phyloP scores from a whole-genome alignment of 192 early-diverging fungal species.

The Spizellomyces sp. region DNA sequence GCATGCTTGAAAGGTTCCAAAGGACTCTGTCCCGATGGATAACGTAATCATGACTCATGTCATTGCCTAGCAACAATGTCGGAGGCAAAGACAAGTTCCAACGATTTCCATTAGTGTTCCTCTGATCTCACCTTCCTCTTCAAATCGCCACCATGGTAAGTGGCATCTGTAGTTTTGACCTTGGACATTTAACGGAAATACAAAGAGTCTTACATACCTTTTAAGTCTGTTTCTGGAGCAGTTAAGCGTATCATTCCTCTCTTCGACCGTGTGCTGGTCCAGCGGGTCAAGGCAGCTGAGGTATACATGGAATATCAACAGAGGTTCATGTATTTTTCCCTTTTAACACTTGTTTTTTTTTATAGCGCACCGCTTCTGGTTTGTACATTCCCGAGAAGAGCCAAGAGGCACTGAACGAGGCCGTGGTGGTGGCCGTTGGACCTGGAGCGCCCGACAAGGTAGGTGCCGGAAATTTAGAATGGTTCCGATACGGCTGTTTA shows the following conservation, averaged over 20 bases:
- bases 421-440: slow-evolving; percentile 89
- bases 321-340: not conserved
- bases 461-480: not conserved
- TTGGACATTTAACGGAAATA: too few relatives aligned
- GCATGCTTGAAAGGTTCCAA: too few relatives aligned
- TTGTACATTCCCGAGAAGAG: slow-evolving; percentile 98
- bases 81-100: too few relatives aligned
- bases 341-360: not conserved
- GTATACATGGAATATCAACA: slow-evolving; percentile 28
- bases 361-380: slow-evolving; percentile 91
- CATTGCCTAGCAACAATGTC: too few relatives aligned
- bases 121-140: too few relatives aligned
- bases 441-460: slow-evolving; percentile 84
- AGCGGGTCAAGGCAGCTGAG: slow-evolving; percentile 93
- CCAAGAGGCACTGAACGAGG: slow-evolving; percentile 97
- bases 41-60: too few relatives aligned
- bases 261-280: slow-evolving; percentile 96
- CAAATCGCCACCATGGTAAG: too few relatives aligned
- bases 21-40: too few relatives aligned
- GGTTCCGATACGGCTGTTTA: not conserved
- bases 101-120: too few relatives aligned
- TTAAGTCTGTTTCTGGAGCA: slow-evolving; percentile 8
- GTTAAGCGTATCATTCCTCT: slow-evolving; percentile 79
- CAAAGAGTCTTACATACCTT: not conserved
- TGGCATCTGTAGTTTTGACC: too few relatives aligned